Percentiles rank a stretch among this genome's conserved stretches.
phyloP scores from a whole-genome alignment of 441 rosid genomes.

The Aleurites moluccanus region DNA sequence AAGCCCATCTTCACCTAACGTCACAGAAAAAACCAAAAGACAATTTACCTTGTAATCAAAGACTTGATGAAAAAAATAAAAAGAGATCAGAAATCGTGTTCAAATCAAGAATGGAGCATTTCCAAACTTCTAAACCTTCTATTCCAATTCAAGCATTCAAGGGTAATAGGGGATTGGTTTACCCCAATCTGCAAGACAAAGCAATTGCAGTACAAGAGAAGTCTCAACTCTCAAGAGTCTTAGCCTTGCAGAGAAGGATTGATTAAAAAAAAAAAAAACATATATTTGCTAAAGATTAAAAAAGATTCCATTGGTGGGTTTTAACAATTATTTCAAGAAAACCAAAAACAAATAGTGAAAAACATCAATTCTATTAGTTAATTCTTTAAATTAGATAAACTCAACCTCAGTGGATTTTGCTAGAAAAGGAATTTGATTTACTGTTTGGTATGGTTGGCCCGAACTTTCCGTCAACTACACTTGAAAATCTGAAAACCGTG shows the following conservation, averaged over 20 bases:
- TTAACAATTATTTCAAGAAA: not conserved
- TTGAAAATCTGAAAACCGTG: slow-evolving; percentile 31
- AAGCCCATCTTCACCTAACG: slow-evolving; percentile 35
- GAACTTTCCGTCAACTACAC: slow-evolving; percentile 56
- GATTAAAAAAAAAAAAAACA: not conserved
- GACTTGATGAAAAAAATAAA: slow-evolving; percentile 15
- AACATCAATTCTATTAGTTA: not conserved
- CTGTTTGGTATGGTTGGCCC: slow-evolving; percentile 35
- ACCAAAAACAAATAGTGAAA: not conserved
- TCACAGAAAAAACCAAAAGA: not conserved
- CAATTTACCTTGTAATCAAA: slow-evolving; percentile 36
- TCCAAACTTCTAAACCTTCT: slow-evolving; percentile 37
- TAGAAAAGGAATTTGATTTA: slow-evolving; percentile 20
- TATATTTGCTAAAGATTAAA: slow-evolving; percentile 5
- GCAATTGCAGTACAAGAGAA: slow-evolving; percentile 35
- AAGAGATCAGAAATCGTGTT: slow-evolving; percentile 2
- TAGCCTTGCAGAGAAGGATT: slow-evolving; percentile 27
- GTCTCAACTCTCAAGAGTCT: slow-evolving; percentile 12
- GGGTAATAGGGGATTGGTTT: slow-evolving; percentile 17
- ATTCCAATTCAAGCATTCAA: slow-evolving; percentile 68
- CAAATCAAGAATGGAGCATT: slow-evolving; percentile 3
- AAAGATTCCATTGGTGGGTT: not conserved
- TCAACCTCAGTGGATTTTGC: slow-evolving; percentile 5
- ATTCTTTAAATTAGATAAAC: slow-evolving; percentile 16
- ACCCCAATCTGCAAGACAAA: slow-evolving; percentile 55